Percentiles rank a stretch among this genome's conserved stretches.
These are phyloP conservation scores for Cicer cuneatum DNA, from an alignment of 306 rosid genomes.

Conservation along the genomic window DNA sequence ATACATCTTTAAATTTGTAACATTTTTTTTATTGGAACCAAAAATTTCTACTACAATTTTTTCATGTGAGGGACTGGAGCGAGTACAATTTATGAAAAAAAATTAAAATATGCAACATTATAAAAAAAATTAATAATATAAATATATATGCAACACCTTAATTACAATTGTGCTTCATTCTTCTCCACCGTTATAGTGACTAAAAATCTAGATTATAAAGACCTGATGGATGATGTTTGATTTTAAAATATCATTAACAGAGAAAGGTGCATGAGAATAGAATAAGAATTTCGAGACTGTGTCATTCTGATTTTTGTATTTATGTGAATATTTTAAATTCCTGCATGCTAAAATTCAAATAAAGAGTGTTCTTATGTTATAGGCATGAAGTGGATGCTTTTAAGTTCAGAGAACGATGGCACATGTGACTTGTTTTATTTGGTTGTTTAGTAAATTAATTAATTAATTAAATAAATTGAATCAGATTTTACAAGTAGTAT, in stretches of 20 bases:
- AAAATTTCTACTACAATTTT: too few relatives aligned
- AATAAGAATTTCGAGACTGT: constrained; percentile 6
- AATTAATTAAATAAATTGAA: background rate
- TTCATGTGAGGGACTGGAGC: too few relatives aligned
- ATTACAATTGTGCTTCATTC: background rate
- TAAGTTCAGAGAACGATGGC: constrained; percentile 19
- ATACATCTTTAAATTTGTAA: too few relatives aligned
- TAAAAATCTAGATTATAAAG: constrained; percentile 16
- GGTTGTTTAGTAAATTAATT: background rate
- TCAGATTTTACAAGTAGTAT: background rate
- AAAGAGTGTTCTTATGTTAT: background rate
- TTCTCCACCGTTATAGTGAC: background rate
- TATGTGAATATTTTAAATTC: background rate
- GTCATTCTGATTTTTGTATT: constrained; percentile 29
- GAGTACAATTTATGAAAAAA: too few relatives aligned
- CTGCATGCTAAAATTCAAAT: background rate
- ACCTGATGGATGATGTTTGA: background rate
- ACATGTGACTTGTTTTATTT: constrained; percentile 10
- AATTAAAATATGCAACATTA: background rate
- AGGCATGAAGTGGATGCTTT: constrained; percentile 29
- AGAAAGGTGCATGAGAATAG: constrained; percentile 7
- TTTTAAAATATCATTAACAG: constrained; percentile 3
- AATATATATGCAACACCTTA: constrained; percentile 13
- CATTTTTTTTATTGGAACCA: too few relatives aligned
- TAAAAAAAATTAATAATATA: background rate